Evolutionary conservation across 495 filamentous ascomycete genomes (phyloP), one percentile per base, ranked within the genome.

Genomic region (Staphylotrichum tortipilum): DNA sequence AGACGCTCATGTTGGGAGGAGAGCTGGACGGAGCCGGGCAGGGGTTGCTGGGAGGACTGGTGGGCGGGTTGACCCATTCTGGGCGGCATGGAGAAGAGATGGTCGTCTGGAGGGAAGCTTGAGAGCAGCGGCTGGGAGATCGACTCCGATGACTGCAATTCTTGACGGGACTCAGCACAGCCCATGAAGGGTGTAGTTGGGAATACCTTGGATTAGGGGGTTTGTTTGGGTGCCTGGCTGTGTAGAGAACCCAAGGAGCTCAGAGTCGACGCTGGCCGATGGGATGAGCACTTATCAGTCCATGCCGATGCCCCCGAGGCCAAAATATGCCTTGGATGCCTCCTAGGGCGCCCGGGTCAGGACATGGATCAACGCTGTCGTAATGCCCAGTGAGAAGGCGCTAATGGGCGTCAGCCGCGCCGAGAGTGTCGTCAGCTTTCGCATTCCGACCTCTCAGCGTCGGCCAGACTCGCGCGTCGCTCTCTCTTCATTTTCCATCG

Each of bases 1-100:
- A 66, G 56, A n/a, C 63, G 63, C 46, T 65, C 58, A 31, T 65
- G 60, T 49, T 65, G 62, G 6, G 45, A 24, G 19, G 57, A 52
- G 18, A 59, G 22, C 37, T 38, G 41, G 3, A 28, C 21, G 0
- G 47, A 3, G 21, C 38, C 39, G 10, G 37, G 9, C 19, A 24
- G 33, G 14, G 23, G 41, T 4, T 15, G 15, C 17, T 23, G 39
- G 7, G 33, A 21, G 30, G 38, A 42, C 15, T 48, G 40, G 6
- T 28, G 26, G 26, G 26, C 26, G 9, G 53, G 56, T n/a, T 59
- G 53, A 22, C 56, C 53, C 59, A 57, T 57, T 3, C 44, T 45
- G 3, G 35, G 14, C 11, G 44, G 21, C 15, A 55, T 34, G 15
- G 24, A 31, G 11, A 19, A 12, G 0, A 29, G 14, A 19, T 35